These are phyloP conservation scores for Bipolaris bicolor DNA, from an alignment of 2,329 filamentous ascomycete genomes.

Conservation along the genomic window DNA sequence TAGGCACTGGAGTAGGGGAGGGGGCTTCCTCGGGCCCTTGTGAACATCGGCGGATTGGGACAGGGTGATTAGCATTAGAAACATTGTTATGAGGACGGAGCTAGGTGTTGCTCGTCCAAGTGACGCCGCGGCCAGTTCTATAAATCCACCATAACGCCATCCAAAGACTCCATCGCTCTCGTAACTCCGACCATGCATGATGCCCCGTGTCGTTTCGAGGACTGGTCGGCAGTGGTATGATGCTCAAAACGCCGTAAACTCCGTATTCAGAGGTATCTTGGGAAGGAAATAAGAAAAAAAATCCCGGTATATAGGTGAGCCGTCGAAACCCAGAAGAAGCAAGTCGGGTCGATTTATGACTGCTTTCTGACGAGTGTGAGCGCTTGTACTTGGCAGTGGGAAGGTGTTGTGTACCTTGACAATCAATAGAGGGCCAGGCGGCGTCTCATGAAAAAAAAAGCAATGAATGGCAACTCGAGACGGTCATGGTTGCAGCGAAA, in stretches of 20 bases:
- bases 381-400: neutral
- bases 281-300: slow-evolving; percentile 1
- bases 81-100: slow-evolving; percentile 30
- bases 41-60: slow-evolving; percentile 33
- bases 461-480: neutral
- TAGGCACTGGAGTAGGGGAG: slow-evolving; percentile 64
- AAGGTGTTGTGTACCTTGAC: slow-evolving; percentile 4
- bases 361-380: slow-evolving; percentile 7
- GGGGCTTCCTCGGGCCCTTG: slow-evolving; percentile 26
- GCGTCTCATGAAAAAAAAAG: neutral
- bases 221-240: slow-evolving; percentile 19
- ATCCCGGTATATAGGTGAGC: slow-evolving; percentile 14
- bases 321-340: slow-evolving; percentile 16
- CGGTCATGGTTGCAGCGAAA: neutral
- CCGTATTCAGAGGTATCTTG: slow-evolving; percentile 40
- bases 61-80: slow-evolving; percentile 46
- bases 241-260: slow-evolving; percentile 34
- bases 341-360: slow-evolving; percentile 10
- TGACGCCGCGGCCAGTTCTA: slow-evolving; percentile 17
- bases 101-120: slow-evolving; percentile 19
- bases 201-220: slow-evolving; percentile 19
- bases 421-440: neutral
- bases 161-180: slow-evolving; percentile 19
- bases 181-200: slow-evolving; percentile 31
- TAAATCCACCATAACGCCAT: slow-evolving; percentile 21